Evolutionary conservation across 768 basidiomycete species (phyloP), one percentile per base, ranked within the genome.

Genomic region (Amanita exitialis): DNA sequence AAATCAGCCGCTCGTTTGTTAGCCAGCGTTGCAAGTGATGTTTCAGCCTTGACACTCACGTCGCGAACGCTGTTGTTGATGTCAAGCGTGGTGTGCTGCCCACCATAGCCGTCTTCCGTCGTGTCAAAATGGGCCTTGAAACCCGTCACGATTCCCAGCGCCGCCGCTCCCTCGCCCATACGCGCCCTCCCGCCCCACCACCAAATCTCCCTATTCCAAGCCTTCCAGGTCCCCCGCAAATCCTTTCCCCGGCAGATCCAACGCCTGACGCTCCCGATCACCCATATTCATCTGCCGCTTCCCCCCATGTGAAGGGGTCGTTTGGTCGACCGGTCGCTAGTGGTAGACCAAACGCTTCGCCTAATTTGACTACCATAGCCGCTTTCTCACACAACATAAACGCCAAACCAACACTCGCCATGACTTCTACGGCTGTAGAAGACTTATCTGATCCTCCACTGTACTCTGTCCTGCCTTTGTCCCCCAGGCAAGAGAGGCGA

Each of bases 161-260:
- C 50, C 80, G 86, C 47, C 84, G 86, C 57, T 87, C 84, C 15
- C 21, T 79, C 81, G 49, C 81, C 77, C 51, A 78, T 58, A 69
- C 72, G 21, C 78, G 83, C 41, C 84, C 86, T 5, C 77, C 82
- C 35, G 80, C 69, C 2, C 86, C 86, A 16, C 86, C 86, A 38
- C 86, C 86, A 18, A 79, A 71, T 59, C 76, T 80, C 57, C 86
- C 86, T 44, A 88, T 89, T 53, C 86, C 86, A 45, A 80, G 71
- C 58, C 59, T 86, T 32, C 86, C 86, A 36, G 57, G 62, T 15
- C 57, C 65, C 27, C 59, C 64, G 27, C 58, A 63, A 13, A 51
- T 52, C 23, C 52, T 58, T 44, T 52, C 49, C 20, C 52, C 37
- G 30, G 37, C 51, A 48, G 52, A 56, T 44, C 55, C 58, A 23